These are phyloP conservation scores for Boletus pseudopeckii DNA, from an alignment of 768 basidiomycete species.

Conservation along the genomic window DNA sequence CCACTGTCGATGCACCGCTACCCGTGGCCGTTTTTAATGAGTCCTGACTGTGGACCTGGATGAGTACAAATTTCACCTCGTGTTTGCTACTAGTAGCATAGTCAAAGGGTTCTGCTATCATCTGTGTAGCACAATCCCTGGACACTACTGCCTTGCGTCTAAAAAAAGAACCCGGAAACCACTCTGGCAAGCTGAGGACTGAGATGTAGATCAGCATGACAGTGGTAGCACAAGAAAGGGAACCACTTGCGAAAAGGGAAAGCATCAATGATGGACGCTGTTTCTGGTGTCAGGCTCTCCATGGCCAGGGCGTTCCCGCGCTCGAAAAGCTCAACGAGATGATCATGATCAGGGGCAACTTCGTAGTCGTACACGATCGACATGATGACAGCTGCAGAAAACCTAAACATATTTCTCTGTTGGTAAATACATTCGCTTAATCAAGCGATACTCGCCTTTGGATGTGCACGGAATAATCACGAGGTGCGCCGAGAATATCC, in stretches of 20 bases:
- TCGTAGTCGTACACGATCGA: constrained; percentile 41
- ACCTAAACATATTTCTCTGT: constrained; percentile 13
- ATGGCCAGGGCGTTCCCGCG: constrained; percentile 25
- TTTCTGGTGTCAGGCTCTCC: constrained; percentile 14
- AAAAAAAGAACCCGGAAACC: constrained; percentile 28
- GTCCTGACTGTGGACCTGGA: not conserved
- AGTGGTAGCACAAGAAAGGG: no score
- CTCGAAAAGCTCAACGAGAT: constrained; percentile 37
- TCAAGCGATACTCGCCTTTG: constrained; percentile 1
- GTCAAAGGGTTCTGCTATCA: constrained; percentile 18
- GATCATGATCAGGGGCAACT: constrained; percentile 34
- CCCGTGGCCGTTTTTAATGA: constrained; percentile 7
- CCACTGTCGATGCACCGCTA: constrained; percentile 11
- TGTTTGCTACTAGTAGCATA: constrained; percentile 2
- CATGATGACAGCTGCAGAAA: constrained; percentile 36
- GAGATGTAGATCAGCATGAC: not conserved
- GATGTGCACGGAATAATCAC: constrained; percentile 2
- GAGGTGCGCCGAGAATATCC: constrained; percentile 11
- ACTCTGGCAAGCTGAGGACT: constrained; percentile 25
- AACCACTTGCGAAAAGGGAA: constrained; percentile 22
- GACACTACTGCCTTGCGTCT: constrained; percentile 19
- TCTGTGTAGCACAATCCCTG: constrained; percentile 2
- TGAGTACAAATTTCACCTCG: constrained; percentile 2
- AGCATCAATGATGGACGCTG: constrained; percentile 9
- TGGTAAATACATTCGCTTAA: not conserved